Base-by-base conservation (phyloP, 2,329 filamentous ascomycete genomes). In the Mollisia scopiformis region DNA sequence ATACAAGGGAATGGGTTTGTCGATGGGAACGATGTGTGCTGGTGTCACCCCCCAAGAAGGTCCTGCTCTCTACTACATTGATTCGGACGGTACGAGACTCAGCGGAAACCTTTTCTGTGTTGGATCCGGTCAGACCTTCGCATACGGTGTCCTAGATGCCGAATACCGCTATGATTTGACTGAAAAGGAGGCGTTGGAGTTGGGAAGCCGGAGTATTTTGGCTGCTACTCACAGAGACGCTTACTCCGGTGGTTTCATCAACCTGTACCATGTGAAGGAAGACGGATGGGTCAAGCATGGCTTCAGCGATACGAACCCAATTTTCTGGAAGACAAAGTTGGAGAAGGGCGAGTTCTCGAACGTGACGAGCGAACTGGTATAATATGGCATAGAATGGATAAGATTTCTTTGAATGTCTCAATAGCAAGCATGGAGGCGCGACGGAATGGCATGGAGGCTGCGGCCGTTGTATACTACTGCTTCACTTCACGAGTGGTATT, bases 321-420 rank as follows among this genome's bases (percentile, higher is more conserved):
- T 98, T 75, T 99, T 99, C 89, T 99, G 95, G 95, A 90, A 96
- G 84, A 97, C 93, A 53, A 99, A 99, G 88, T 80, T 99, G 74
- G 90, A 97, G 77, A 96, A 96, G 87, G 93, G 93, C 77, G 95
- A 99, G 82, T 99, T 99, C 78, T 94, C 72, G 43, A 74, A 74
- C 58, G 71, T 74, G 50, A 74, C 72, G 35, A 73, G 71, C 61
- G 69, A 73, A 58, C 56, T 74, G 60, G 67, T 71, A 47, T 72
- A 71, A 67, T 63, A 65, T 37, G 33, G 33, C 37, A 53, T 51
- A 25, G 14, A 21, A 41, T 35, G 33, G 19, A 43, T n/a, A 43
- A 51, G 39, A 62, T 70, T 70, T 69, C 64, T 62, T 68, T 68
- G 54, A 64, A 61, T 71, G 69, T 71, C 68, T 71, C 69, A 71